Evolutionary conservation across 2,329 filamentous ascomycete genomes (phyloP).

Genomic region (Venturia effusa): DNA sequence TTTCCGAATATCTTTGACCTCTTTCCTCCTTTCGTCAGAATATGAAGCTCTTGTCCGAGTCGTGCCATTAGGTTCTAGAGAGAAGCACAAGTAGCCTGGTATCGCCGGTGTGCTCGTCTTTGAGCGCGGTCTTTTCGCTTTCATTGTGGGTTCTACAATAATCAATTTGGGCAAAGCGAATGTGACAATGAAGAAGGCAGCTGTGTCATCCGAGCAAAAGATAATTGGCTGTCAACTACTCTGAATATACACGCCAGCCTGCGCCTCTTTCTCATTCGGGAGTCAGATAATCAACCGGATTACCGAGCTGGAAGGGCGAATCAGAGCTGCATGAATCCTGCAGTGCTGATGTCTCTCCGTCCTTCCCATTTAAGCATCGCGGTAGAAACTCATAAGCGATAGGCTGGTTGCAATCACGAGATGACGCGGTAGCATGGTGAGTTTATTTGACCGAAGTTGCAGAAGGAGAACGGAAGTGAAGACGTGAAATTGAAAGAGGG

Average conservation of each 20-base stretch:
- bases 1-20: constrained; percentile 4
- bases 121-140: background rate
- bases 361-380: background rate
- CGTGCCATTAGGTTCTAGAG: background rate
- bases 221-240: background rate
- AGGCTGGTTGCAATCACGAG: background rate
- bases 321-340: background rate
- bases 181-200: background rate
- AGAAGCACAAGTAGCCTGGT: constrained; percentile 3
- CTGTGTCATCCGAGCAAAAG: background rate
- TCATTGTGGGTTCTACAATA: background rate
- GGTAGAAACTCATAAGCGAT: background rate
- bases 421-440: background rate
- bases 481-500: background rate
- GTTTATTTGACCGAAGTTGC: background rate
- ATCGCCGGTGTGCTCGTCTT: background rate
- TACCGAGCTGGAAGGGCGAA: background rate
- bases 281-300: background rate
- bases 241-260: background rate
- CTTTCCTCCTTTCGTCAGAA: background rate
- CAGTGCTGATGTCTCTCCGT: constrained; percentile 4
- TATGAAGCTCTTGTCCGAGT: background rate
- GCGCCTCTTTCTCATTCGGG: background rate
- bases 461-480: background rate
- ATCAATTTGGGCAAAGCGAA: background rate